A percentile compares a stretch with the other conserved stretches of the same genome.
Conservation (phyloP, 73 alveolate genomes). For the Tetrahymena borealis region DNA sequence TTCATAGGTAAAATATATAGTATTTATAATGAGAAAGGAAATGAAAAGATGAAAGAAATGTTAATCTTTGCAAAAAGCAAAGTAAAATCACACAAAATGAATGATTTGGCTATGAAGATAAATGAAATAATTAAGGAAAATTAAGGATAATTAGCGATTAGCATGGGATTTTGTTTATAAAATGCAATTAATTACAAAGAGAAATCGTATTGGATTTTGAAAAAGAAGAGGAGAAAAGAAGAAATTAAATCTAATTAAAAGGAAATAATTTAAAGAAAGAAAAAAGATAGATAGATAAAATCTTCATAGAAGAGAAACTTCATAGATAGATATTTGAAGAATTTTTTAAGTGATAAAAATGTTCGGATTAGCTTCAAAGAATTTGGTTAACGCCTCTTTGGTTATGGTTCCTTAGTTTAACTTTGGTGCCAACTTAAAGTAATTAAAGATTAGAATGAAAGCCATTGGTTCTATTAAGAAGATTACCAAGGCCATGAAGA, state of each 20-base stretch:
- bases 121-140: neutral
- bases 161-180: neutral
- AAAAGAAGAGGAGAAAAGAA: conserved; percentile 1
- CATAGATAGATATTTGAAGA: neutral
- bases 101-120: too few relatives aligned
- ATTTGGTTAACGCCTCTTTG: neutral
- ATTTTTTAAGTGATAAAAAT: neutral
- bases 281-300: neutral
- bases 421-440: conserved; percentile 64
- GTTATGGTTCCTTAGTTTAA: conserved; percentile 31
- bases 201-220: too few relatives aligned
- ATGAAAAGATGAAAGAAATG: too few relatives aligned
- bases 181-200: neutral
- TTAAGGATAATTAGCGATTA: neutral
- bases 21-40: too few relatives aligned
- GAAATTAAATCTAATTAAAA: neutral
- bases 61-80: too few relatives aligned
- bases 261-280: neutral
- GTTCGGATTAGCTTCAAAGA: neutral
- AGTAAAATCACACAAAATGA: too few relatives aligned
- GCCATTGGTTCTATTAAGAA: conserved; percentile 74
- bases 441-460: conserved; percentile 68
- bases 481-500: conserved; percentile 93
- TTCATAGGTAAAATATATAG: too few relatives aligned
- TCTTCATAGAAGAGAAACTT: neutral